phyloP scores from a whole-genome alignment of 2,329 filamentous ascomycete species.

The Berkeleyomyces basicola region DNA sequence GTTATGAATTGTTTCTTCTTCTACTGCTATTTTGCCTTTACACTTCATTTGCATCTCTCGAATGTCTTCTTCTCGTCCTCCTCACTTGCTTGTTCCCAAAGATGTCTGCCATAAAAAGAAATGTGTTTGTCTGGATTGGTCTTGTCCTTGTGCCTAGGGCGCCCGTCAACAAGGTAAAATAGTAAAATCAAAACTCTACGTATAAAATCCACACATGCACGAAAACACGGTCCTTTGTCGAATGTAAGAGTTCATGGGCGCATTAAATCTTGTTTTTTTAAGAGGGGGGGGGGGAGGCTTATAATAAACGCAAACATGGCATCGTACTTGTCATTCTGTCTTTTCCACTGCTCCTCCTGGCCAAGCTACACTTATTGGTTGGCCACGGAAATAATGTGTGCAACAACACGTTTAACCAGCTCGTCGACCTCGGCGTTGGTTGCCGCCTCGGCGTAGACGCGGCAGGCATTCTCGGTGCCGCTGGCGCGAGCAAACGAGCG shows the following conservation, averaged over 20 bases:
- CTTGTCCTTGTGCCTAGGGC: not conserved
- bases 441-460: slow-evolving; percentile 89
- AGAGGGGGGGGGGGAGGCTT: too few relatives aligned
- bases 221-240: not conserved
- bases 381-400: slow-evolving; percentile 36
- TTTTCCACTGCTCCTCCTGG: slow-evolving; percentile 15
- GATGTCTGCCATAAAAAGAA: not conserved
- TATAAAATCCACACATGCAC: not conserved
- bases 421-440: slow-evolving; percentile 82
- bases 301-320: not conserved
- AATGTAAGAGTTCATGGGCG: too few relatives aligned
- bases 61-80: not conserved
- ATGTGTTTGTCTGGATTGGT: not conserved
- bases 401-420: slow-evolving; percentile 66
- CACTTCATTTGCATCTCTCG: not conserved
- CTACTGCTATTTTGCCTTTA: not conserved
- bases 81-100: not conserved
- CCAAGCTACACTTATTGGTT: slow-evolving; percentile 30
- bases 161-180: too few relatives aligned
- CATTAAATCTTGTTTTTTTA: too few relatives aligned
- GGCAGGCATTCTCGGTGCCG: slow-evolving; percentile 88
- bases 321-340: not conserved
- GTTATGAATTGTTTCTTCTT: not conserved
- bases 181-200: too few relatives aligned
- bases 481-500: slow-evolving; percentile 83